Evolutionary conservation across 2,329 filamentous ascomycete genomes (phyloP).

Genomic region (Rosellinia necatrix): DNA sequence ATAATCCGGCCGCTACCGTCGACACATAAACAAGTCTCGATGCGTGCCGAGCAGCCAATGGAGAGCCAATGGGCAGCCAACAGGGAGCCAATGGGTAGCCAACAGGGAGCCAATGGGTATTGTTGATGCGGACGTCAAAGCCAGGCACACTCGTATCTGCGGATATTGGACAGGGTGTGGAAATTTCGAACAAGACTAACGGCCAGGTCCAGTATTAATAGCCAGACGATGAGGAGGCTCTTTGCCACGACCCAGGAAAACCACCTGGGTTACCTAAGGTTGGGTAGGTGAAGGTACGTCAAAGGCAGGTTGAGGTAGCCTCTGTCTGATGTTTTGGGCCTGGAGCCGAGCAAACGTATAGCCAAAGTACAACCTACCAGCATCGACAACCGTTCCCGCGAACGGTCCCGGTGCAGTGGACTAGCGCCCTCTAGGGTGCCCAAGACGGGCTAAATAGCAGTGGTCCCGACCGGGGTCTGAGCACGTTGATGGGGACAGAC

Average conservation of each 20-base stretch:
- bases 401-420: conserved; percentile 18
- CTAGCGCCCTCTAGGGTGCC: conserved; percentile 14
- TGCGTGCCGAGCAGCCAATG: no score
- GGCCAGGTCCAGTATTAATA: conserved; percentile 9
- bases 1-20: not conserved
- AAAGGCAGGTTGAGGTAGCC: no score
- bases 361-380: no score
- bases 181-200: not conserved
- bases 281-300: no score
- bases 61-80: not conserved
- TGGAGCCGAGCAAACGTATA: not conserved
- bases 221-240: conserved; percentile 14
- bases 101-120: not conserved
- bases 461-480: conserved; percentile 1
- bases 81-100: not conserved
- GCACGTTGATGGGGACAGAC: conserved; percentile 2
- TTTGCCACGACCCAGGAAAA: no score
- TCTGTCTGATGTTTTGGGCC: not conserved
- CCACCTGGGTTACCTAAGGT: no score
- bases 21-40: not conserved
- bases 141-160: not conserved
- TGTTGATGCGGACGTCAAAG: not conserved
- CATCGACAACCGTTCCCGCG: conserved; percentile 20
- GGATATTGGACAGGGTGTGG: not conserved
- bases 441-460: conserved; percentile 20